Evolutionary conservation across 108 stramenopile species (phyloP).

Genomic region (Epipyxis sp.): DNA sequence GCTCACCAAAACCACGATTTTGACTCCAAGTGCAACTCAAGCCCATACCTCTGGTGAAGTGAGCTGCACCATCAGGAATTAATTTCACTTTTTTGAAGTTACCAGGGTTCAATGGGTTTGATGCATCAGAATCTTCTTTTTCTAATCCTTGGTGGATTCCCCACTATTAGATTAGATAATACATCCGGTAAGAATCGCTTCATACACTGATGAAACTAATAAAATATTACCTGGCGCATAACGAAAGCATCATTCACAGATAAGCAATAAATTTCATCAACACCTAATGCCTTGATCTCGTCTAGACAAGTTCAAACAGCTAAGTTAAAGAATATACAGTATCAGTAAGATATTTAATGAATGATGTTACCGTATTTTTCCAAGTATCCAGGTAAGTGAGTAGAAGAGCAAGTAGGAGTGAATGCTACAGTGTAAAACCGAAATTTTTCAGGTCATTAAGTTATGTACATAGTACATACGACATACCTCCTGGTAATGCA

Average conservation of each 20-base stretch:
- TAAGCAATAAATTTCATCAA: conserved; percentile 47
- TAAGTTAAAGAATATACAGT: background rate
- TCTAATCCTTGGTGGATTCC: conserved; percentile 32
- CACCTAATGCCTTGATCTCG: conserved; percentile 51
- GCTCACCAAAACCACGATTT: conserved; percentile 57
- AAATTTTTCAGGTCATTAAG: background rate
- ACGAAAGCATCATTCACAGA: conserved; percentile 58
- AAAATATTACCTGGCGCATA: too few relatives aligned
- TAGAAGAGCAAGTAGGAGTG: conserved; percentile 51
- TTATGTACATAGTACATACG: background rate
- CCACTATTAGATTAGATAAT: too few relatives aligned
- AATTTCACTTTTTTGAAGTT: conserved; percentile 59
- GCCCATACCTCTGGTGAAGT: conserved; percentile 62
- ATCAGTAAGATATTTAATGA: background rate
- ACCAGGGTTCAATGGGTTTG: conserved; percentile 41
- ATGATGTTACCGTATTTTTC: conserved; percentile 11
- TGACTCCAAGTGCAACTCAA: conserved; percentile 52
- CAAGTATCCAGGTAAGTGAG: conserved; percentile 49
- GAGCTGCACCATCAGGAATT: conserved; percentile 56
- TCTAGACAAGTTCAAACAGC: conserved; percentile 6
- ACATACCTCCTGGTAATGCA: background rate
- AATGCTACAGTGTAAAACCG: conserved; percentile 31
- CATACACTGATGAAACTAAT: too few relatives aligned
- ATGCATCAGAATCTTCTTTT: conserved; percentile 48
- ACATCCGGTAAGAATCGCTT: too few relatives aligned